phyloP scores from a whole-genome alignment of 768 basidiomycete species.

The Naganishia friedmannii region DNA sequence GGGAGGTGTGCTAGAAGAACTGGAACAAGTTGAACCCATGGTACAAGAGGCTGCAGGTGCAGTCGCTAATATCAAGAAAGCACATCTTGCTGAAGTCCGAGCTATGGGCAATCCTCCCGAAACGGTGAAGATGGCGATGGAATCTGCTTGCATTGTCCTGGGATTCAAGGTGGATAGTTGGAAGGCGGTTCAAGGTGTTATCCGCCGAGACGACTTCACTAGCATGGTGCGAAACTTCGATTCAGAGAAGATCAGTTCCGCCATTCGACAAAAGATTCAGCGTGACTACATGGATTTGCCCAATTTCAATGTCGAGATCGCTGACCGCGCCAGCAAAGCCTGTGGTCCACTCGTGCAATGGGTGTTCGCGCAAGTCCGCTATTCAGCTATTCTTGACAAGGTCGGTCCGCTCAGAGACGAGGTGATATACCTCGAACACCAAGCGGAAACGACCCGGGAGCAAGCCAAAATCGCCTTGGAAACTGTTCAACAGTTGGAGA shows the following conservation, averaged over 20 bases:
- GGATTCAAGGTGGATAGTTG: slow-evolving; percentile 90
- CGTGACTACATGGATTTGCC: slow-evolving; percentile 86
- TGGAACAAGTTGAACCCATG: slow-evolving; percentile 96
- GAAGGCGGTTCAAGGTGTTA: slow-evolving; percentile 91
- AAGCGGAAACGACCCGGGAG: slow-evolving; percentile 91
- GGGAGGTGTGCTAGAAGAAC: slow-evolving; percentile 84
- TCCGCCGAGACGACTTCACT: slow-evolving; percentile 95
- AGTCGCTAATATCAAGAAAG: slow-evolving; percentile 93
- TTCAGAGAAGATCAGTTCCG: slow-evolving; percentile 86
- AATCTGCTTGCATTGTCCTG: slow-evolving; percentile 91
- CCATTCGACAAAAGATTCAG: slow-evolving; percentile 84
- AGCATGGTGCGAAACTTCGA: slow-evolving; percentile 93
- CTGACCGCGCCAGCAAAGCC: slow-evolving; percentile 90
- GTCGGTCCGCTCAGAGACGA: slow-evolving; percentile 95
- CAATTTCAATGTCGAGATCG: slow-evolving; percentile 88
- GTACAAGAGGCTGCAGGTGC: slow-evolving; percentile 91
- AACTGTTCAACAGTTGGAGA: slow-evolving; percentile 88
- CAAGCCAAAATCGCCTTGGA: slow-evolving; percentile 84
- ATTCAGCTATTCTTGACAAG: slow-evolving; percentile 94
- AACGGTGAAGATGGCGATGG: slow-evolving; percentile 95
- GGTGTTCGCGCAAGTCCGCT: slow-evolving; percentile 93
- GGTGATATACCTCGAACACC: slow-evolving; percentile 84
- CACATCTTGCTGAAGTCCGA: slow-evolving; percentile 93
- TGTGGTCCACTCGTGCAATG: slow-evolving; percentile 98
- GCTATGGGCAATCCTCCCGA: slow-evolving; percentile 98